Percentiles rank a stretch among this genome's conserved stretches.
Evolutionary conservation across 768 basidiomycete genomes (phyloP).

Genomic region (Rhodotorula toruloides): DNA sequence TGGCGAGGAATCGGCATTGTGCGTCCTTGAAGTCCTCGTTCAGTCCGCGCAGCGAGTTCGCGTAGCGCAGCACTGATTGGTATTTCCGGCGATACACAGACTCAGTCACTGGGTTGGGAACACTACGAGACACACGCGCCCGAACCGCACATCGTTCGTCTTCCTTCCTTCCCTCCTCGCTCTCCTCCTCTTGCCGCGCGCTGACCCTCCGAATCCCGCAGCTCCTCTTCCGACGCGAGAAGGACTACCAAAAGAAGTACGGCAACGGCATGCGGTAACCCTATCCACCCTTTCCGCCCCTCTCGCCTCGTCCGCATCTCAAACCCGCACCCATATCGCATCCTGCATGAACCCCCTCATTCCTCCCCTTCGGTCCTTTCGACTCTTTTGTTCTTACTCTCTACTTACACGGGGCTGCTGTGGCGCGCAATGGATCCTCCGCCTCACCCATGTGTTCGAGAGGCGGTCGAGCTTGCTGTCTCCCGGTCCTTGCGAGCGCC

Average conservation of each 20-base stretch:
- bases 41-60: background rate
- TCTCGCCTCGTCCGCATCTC: too few relatives aligned
- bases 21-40: background rate
- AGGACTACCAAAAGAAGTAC: constrained; percentile 32
- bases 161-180: background rate
- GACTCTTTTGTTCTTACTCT: too few relatives aligned
- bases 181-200: background rate
- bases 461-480: too few relatives aligned
- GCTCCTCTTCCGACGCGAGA: constrained; percentile 35
- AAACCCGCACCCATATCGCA: too few relatives aligned
- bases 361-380: too few relatives aligned
- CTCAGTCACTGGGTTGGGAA: constrained; percentile 93
- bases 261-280: constrained; percentile 19
- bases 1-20: constrained; percentile 91
- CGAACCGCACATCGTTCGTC: constrained; percentile 26
- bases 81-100: constrained; percentile 42
- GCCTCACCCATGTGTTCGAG: too few relatives aligned
- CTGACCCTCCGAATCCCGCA: background rate
- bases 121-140: constrained; percentile 87
- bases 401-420: too few relatives aligned
- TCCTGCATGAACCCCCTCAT: too few relatives aligned
- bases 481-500: too few relatives aligned
- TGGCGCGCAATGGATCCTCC: too few relatives aligned
- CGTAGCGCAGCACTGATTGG: background rate
- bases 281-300: background rate